Evolutionary conservation across 352 stramenopile species (phyloP).

Genomic region (Hyphochytrium catenoides): DNA sequence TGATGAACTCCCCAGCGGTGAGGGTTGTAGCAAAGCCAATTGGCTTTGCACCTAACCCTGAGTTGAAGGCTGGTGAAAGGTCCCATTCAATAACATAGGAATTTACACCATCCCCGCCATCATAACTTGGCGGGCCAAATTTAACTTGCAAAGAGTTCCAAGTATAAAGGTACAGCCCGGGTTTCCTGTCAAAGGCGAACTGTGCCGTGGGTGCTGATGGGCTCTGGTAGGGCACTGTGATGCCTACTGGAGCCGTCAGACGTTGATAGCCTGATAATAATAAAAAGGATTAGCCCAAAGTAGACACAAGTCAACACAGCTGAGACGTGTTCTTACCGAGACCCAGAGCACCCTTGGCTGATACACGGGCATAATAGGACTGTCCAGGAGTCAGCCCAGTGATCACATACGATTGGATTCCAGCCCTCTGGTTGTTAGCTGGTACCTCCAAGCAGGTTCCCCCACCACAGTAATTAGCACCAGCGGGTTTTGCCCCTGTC

Average conservation of each 20-base stretch:
- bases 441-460: too few relatives aligned
- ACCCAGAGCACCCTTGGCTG: conserved; percentile 30
- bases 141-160: conserved; percentile 38
- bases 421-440: too few relatives aligned
- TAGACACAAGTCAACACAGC: too few relatives aligned
- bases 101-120: conserved; percentile 58
- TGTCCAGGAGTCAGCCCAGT: conserved; percentile 21
- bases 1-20: too few relatives aligned
- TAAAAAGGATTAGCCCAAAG: conserved; percentile 3
- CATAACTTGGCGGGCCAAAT: conserved; percentile 48
- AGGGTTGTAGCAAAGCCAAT: conserved; percentile 17
- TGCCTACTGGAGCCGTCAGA: conserved; percentile 22
- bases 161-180: conserved; percentile 34
- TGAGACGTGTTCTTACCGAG: too few relatives aligned
- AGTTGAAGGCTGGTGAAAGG: conserved; percentile 37
- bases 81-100: conserved; percentile 78
- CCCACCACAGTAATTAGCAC: too few relatives aligned
- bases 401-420: conserved; percentile 31
- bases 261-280: conserved; percentile 20
- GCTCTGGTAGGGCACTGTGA: conserved; percentile 30
- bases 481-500: too few relatives aligned
- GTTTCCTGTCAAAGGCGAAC: conserved; percentile 24
- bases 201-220: conserved; percentile 24
- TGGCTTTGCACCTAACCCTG: conserved; percentile 21
- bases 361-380: conserved; percentile 39